phyloP scores from a whole-genome alignment of 768 basidiomycete genomes.

The Tremella fuciformis region DNA sequence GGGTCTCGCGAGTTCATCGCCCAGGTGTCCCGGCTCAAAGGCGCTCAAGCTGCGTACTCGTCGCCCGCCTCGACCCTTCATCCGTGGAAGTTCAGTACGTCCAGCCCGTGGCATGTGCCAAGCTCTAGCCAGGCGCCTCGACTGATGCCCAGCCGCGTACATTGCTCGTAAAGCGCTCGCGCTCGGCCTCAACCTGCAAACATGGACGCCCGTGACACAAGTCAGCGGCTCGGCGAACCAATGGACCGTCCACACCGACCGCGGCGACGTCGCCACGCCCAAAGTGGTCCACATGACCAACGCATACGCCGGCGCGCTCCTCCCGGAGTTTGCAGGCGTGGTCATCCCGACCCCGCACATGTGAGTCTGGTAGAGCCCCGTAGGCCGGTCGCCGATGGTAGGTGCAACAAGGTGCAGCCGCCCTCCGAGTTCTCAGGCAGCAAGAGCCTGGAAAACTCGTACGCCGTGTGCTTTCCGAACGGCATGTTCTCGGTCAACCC shows the following conservation, averaged over 20 bases:
- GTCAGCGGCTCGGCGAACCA: conserved; percentile 27
- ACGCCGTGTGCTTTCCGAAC: conserved; percentile 19
- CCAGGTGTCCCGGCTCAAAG: conserved; percentile 14
- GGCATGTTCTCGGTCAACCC: conserved; percentile 31
- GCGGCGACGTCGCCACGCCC: conserved; percentile 61
- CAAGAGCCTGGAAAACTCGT: conserved; percentile 26
- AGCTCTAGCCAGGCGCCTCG: neutral
- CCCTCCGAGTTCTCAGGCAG: conserved; percentile 35
- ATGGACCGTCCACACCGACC: conserved; percentile 63
- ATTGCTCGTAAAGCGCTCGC: conserved; percentile 20
- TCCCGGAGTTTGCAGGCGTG: conserved; percentile 47
- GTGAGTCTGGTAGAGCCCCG: conserved; percentile 12
- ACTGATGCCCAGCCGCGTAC: conserved; percentile 1
- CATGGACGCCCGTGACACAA: conserved; percentile 12
- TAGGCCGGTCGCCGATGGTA: conserved; percentile 56
- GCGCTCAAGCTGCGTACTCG: conserved; percentile 9
- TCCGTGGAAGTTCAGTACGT: conserved; percentile 14
- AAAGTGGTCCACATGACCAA: conserved; percentile 82
- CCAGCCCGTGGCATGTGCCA: neutral
- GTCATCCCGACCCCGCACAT: conserved; percentile 24
- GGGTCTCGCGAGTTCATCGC: neutral
- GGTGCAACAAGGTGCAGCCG: conserved; percentile 57
- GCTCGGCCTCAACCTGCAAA: conserved; percentile 23
- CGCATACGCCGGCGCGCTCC: conserved; percentile 70
- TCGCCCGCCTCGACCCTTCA: conserved; percentile 12